Percentiles rank a stretch among this genome's conserved stretches.
phyloP scores from a whole-genome alignment of 805 yeast genomes.

The Cyberlindnera americana region DNA sequence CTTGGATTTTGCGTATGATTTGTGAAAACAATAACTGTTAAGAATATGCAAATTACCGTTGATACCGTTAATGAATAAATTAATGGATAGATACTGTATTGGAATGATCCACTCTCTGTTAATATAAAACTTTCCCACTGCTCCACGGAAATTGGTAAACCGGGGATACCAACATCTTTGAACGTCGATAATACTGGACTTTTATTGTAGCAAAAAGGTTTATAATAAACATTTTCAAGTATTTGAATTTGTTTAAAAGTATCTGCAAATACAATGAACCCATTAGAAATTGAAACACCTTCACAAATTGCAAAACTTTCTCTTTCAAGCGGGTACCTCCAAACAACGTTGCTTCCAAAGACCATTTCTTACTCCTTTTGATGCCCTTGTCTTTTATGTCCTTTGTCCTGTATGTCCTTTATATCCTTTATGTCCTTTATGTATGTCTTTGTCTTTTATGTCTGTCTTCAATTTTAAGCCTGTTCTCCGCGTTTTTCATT shows the following conservation, averaged over 20 bases:
- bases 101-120: constrained; percentile 41
- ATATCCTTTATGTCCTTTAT: no score
- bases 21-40: constrained; percentile 61
- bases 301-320: constrained; percentile 31
- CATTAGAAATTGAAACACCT: constrained; percentile 29
- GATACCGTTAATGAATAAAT: constrained; percentile 60
- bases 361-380: constrained; percentile 18
- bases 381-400: not conserved
- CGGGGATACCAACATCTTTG: constrained; percentile 23
- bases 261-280: constrained; percentile 29
- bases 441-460: no score
- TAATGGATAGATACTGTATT: constrained; percentile 57
- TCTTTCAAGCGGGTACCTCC: constrained; percentile 31
- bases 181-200: constrained; percentile 36
- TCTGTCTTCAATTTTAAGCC: no score
- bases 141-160: constrained; percentile 40
- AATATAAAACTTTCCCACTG: constrained; percentile 49
- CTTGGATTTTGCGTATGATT: constrained; percentile 64
- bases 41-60: constrained; percentile 59
- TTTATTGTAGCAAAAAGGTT: constrained; percentile 32
- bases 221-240: constrained; percentile 24
- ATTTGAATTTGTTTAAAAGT: constrained; percentile 15
- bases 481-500: no score
- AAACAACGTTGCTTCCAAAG: constrained; percentile 28
- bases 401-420: not conserved